A percentile compares a stretch with the other conserved stretches of the same genome.
These are phyloP conservation scores for Leucogyrophana mollusca DNA, from an alignment of 768 basidiomycete genomes.

Conservation along the genomic window DNA sequence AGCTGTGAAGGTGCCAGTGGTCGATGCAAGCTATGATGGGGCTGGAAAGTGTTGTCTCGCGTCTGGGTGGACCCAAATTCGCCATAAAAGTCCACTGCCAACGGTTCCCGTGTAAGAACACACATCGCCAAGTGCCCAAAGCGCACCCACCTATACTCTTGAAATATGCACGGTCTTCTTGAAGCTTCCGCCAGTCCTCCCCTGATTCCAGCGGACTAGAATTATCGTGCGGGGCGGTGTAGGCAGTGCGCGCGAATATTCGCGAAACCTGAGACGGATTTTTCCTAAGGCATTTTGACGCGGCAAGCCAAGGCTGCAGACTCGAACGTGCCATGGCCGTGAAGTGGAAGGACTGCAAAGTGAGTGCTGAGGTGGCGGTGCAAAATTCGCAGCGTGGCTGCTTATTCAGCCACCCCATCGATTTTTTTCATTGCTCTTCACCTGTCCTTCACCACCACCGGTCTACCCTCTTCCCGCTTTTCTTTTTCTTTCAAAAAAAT, in stretches of 20 bases:
- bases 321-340: constrained; percentile 25
- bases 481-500: constrained; percentile 52
- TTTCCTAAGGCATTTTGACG: constrained; percentile 20
- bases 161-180: constrained; percentile 54
- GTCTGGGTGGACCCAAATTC: constrained; percentile 79
- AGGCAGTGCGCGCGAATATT: background rate
- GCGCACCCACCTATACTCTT: constrained; percentile 51
- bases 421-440: constrained; percentile 37
- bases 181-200: constrained; percentile 67
- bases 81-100: constrained; percentile 58
- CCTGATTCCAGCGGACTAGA: constrained; percentile 39
- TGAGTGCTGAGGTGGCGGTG: constrained; percentile 27
- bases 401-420: constrained; percentile 54
- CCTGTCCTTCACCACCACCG: constrained; percentile 32
- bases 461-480: constrained; percentile 30
- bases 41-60: constrained; percentile 65
- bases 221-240: constrained; percentile 3
- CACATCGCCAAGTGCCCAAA: constrained; percentile 8
- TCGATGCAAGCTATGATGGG: constrained; percentile 66
- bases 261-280: background rate
- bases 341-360: constrained; percentile 6
- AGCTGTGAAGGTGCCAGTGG: constrained; percentile 59
- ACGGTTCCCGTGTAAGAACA: constrained; percentile 10
- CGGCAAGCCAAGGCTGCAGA: constrained; percentile 20
- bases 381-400: constrained; percentile 25